A percentile compares a stretch with the other conserved stretches of the same genome.
Evolutionary conservation across 2,329 filamentous ascomycete species (phyloP).

Genomic region (Penicillium fuscoglaucum): DNA sequence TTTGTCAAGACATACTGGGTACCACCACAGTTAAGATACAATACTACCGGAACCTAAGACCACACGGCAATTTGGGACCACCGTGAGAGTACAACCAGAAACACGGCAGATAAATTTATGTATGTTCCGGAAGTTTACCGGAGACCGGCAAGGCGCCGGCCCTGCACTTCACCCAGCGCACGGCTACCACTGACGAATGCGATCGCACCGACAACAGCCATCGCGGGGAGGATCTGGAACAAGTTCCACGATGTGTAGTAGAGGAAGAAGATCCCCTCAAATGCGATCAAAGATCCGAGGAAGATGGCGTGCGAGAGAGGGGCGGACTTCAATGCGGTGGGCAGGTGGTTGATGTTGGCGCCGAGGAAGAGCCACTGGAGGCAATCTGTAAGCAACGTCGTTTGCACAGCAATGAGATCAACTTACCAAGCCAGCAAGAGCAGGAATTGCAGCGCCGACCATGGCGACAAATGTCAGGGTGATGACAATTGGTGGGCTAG

Average conservation of each 20-base stretch:
- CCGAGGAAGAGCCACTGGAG: constrained; percentile 76
- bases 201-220: constrained; percentile 65
- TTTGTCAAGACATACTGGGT: constrained; percentile 11
- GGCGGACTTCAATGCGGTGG: constrained; percentile 71
- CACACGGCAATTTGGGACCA: not conserved
- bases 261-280: constrained; percentile 90
- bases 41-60: not conserved
- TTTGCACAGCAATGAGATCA: not conserved
- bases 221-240: constrained; percentile 80
- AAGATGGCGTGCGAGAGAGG: constrained; percentile 82
- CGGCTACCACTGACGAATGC: constrained; percentile 85
- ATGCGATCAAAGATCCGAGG: constrained; percentile 79
- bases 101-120: not conserved
- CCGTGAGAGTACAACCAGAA: not conserved
- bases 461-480: constrained; percentile 74
- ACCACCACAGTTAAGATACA: constrained; percentile 23
- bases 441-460: constrained; percentile 71
- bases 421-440: constrained; percentile 68
- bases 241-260: constrained; percentile 93
- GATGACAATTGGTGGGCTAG: constrained; percentile 76
- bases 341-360: constrained; percentile 76
- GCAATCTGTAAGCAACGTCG: constrained; percentile 13
- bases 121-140: constrained; percentile 45
- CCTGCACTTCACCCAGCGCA: constrained; percentile 90
- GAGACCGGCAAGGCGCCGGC: constrained; percentile 73